Evolutionary conservation across 2,329 filamentous ascomycete species (phyloP), one percentile per base, ranked within the genome.

Genomic region (Penicillium sp.): DNA sequence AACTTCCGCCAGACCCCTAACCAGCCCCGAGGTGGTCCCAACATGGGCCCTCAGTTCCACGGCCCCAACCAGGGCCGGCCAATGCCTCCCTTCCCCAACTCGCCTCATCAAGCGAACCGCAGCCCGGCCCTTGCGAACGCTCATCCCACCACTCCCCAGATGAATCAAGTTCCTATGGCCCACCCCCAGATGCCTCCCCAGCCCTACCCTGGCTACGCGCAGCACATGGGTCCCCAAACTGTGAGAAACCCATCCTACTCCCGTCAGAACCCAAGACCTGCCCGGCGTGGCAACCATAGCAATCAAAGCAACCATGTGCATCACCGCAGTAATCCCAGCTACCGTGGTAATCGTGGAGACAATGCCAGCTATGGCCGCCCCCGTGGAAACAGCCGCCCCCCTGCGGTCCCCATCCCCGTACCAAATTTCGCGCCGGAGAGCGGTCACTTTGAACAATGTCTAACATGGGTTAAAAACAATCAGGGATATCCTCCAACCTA

Each of bases 381-480:
- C 52, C 38, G 30, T 14, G 28, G 14, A 14, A 38, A 37, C 42
- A 56, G 26, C 19, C 42, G 40, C 28, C 35, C 40, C 25, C 16
- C 40, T 33, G 40, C 42, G 42, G 16, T 48, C 28, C 58, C 54
- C 61, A 68, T 48, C 61, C 70, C 77, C 59, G 66, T 73, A 66
- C 74, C 85, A 73, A 85, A 91, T 78, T 78, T 93, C 60, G 88
- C 88, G 65, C 89, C 89, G 61, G 85, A 87, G 72, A 88, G 81
- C 73, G 86, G 86, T 72, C 83, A 87, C 67, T 92, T 89, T 84
- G 89, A 93, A 76, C 83, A 85, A 66, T 83, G 85, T 86, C 89
- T 93, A 82, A 92, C 86, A 72, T 67, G 75, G 58, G 78, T 83
- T 70, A 85, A 85, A 79, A 80, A 53, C 45, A 51, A 85, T 74